A percentile compares a stretch with the other conserved stretches of the same genome.
These are phyloP conservation scores for Sporothrix globosa DNA, from an alignment of 2,329 filamentous ascomycete genomes.

Conservation along the genomic window DNA sequence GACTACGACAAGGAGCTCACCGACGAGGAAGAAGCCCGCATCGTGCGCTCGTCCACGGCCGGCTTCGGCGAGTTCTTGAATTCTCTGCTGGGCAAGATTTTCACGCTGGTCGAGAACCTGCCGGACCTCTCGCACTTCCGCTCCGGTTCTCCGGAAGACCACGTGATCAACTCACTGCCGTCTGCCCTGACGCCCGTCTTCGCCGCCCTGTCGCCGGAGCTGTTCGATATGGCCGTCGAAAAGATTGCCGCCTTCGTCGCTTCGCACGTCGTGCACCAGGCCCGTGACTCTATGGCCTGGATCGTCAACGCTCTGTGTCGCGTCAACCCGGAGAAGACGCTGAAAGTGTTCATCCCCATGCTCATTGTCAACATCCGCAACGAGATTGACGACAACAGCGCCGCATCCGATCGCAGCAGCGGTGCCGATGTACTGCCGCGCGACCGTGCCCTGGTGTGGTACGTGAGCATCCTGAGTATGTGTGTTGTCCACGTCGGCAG, in stretches of 20 bases:
- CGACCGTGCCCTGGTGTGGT: constrained; percentile 92
- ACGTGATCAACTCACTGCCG: constrained; percentile 92
- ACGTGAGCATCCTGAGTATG: constrained; percentile 96
- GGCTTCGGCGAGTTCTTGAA: constrained; percentile 91
- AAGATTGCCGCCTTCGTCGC: constrained; percentile 92
- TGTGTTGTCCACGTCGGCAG: constrained; percentile 93
- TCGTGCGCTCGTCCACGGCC: constrained; percentile 90
- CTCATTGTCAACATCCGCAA: constrained; percentile 89
- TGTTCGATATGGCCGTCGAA: constrained; percentile 88
- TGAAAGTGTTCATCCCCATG: constrained; percentile 89
- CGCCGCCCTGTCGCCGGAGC: constrained; percentile 84
- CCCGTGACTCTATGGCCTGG: constrained; percentile 96
- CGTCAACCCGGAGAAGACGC: constrained; percentile 88
- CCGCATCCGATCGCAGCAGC: constrained; percentile 90
- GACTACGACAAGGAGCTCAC: constrained; percentile 81
- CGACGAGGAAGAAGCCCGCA: constrained; percentile 83
- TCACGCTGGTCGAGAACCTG: constrained; percentile 91
- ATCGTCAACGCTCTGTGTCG: constrained; percentile 97
- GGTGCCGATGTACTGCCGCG: constrained; percentile 91
- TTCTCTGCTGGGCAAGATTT: constrained; percentile 89
- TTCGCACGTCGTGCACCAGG: constrained; percentile 94
- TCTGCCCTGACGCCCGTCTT: constrained; percentile 89
- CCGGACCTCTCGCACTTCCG: constrained; percentile 87
- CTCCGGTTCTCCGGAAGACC: constrained; percentile 91
- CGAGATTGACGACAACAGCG: constrained; percentile 95